Percentiles rank a stretch among this genome's conserved stretches.
These are phyloP conservation scores for Pseudofabraea citricarpa DNA, from an alignment of 2,329 filamentous ascomycete genomes.

Conservation along the genomic window DNA sequence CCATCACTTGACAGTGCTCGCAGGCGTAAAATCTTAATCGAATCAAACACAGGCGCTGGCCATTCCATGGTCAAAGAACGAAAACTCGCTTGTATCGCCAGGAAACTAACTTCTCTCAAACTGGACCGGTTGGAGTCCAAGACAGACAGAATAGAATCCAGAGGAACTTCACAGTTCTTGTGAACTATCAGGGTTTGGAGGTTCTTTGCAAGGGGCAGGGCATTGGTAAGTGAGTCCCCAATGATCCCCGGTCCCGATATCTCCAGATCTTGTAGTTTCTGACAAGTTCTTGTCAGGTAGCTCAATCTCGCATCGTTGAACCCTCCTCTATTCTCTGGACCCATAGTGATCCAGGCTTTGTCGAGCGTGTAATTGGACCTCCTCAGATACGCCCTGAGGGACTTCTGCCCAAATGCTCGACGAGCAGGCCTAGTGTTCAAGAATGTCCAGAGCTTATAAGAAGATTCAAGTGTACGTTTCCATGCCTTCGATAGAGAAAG, in stretches of 20 bases:
- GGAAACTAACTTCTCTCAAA: conserved; percentile 15
- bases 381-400: conserved; percentile 19
- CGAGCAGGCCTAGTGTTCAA: conserved; percentile 20
- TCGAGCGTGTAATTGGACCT: conserved; percentile 25
- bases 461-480: conserved; percentile 24
- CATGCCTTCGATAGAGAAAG: conserved; percentile 25
- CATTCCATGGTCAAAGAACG: not conserved
- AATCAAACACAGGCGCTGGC: not conserved
- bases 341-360: conserved; percentile 16
- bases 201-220: conserved; percentile 14
- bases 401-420: conserved; percentile 13
- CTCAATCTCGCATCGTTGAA: conserved; percentile 17
- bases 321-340: conserved; percentile 6
- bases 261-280: conserved; percentile 18
- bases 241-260: conserved; percentile 16
- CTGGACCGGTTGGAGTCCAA: conserved; percentile 13
- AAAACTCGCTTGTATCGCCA: not conserved
- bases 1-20: not conserved
- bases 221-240: conserved; percentile 19
- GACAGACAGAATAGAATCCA: conserved; percentile 7
- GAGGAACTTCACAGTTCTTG: conserved; percentile 12
- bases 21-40: not conserved
- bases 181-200: conserved; percentile 16
- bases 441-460: conserved; percentile 24
- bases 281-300: conserved; percentile 21